Base-by-base conservation (phyloP, 495 filamentous ascomycete genomes). In the Penicillium taxi region DNA sequence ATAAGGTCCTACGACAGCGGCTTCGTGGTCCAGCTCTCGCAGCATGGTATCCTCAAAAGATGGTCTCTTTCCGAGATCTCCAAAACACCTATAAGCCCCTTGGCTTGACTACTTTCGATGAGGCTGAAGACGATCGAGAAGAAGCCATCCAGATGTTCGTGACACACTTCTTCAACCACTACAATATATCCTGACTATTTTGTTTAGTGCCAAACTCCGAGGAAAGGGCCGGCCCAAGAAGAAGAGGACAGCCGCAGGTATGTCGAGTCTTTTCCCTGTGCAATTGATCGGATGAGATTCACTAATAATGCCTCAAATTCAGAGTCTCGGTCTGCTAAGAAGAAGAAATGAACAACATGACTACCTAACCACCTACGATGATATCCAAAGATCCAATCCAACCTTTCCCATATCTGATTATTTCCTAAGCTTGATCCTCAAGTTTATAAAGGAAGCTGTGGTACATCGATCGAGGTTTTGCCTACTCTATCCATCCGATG, bases 201-300 rank as follows among this genome's bases (percentile, higher is more conserved):
- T 5, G 13, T 29, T 16, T 48, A 85, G 79, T 45, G 61, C 80
- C 50, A 91, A 82, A 66, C 51, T 69, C 11, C 79, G 84, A 58
- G 91, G 89, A 32, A 96, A 96, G 64, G 84, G 83, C 9, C 72
- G 84, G 19, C 88, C 90, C 13, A 93, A 88, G 73, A 96, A 95
- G 77, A 91, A 90, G 67, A 75, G 69, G 57, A 77, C 67, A 17
- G 69, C 72, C 37, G 68, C 73, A 53, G 76, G 83, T 86, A 73
- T 61, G 66, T 57, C 26, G n/a, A n/a, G n/a, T 21, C 17, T 21
- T 4, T 23, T 4, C 12, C 18, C 13, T 6, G n/a, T 31, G 4
- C 22, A 14, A 16, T 32, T 12, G 13, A 25, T 21, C 17, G 8
- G 8, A n/a, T 15, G n/a, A 45, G 22, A 13, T 18, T 24, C 8